phyloP scores from a whole-genome alignment of 179 eudicot species.

The Silene vulgaris region DNA sequence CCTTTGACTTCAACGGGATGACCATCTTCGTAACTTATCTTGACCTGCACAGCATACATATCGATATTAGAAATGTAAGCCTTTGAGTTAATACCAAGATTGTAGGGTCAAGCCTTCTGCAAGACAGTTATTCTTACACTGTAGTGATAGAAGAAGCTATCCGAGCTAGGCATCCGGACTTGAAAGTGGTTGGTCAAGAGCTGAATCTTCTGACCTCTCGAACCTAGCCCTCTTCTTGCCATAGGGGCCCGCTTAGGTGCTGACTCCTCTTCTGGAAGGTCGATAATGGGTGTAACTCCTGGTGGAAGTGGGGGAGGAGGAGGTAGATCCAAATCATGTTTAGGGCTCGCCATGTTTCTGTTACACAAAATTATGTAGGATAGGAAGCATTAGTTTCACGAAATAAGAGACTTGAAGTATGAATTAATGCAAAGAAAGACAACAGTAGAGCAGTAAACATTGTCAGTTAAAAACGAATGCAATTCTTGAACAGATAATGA shows the following conservation, averaged over 20 bases:
- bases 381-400: neutral
- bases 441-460: neutral
- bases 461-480: neutral
- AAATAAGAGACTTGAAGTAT: neutral
- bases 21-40: slow-evolving; percentile 35
- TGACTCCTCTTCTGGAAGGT: neutral
- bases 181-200: slow-evolving; percentile 34
- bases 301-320: slow-evolving; percentile 35
- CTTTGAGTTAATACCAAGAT: neutral
- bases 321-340: slow-evolving; percentile 17
- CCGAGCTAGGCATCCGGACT: slow-evolving; percentile 29
- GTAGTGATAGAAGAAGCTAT: slow-evolving; percentile 23
- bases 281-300: slow-evolving; percentile 17
- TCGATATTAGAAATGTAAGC: neutral
- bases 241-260: slow-evolving; percentile 22
- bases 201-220: slow-evolving; percentile 23
- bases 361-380: neutral
- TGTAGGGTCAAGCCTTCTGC: neutral
- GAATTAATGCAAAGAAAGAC: neutral
- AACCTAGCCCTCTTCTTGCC: slow-evolving; percentile 19
- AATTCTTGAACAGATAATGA: neutral
- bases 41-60: slow-evolving; percentile 17
- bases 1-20: slow-evolving; percentile 31
- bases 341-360: slow-evolving; percentile 12
- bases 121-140: slow-evolving; percentile 16